phyloP scores from a whole-genome alignment of 2,329 filamentous ascomycete genomes.

The Neofusicoccum ribis region DNA sequence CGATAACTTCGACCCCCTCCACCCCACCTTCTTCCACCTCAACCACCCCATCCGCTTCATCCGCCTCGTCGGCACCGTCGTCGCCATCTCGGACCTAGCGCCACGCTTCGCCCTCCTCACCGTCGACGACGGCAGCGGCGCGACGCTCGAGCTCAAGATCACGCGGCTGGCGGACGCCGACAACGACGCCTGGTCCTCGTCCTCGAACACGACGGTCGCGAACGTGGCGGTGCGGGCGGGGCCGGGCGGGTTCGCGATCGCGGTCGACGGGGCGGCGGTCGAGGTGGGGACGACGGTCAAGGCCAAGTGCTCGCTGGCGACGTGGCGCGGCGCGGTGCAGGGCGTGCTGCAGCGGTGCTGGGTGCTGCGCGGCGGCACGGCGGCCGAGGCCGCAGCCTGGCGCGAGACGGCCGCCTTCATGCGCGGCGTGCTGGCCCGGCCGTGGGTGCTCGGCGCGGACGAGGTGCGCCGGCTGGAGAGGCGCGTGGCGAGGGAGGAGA shows the following conservation, averaged over 20 bases:
- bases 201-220: conserved; percentile 38
- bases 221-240: conserved; percentile 41
- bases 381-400: conserved; percentile 57
- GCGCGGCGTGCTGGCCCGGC: conserved; percentile 49
- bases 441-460: conserved; percentile 52
- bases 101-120: conserved; percentile 49
- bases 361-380: conserved; percentile 50
- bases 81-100: conserved; percentile 45
- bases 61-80: conserved; percentile 46
- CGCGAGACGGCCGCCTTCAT: conserved; percentile 52
- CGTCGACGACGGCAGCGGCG: conserved; percentile 63
- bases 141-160: conserved; percentile 57
- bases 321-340: conserved; percentile 54
- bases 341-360: conserved; percentile 56
- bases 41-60: conserved; percentile 55
- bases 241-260: conserved; percentile 46
- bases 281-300: conserved; percentile 55
- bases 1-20: neutral
- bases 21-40: conserved; percentile 52
- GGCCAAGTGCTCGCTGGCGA: conserved; percentile 57
- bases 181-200: conserved; percentile 22
- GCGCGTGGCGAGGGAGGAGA: conserved; percentile 36
- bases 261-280: conserved; percentile 35
- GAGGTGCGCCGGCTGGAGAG: conserved; percentile 43
- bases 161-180: conserved; percentile 36